Evolutionary conservation across 2,329 filamentous ascomycete species (phyloP), one percentile per base, ranked within the genome.

Genomic region (Verticillium tricorpus): DNA sequence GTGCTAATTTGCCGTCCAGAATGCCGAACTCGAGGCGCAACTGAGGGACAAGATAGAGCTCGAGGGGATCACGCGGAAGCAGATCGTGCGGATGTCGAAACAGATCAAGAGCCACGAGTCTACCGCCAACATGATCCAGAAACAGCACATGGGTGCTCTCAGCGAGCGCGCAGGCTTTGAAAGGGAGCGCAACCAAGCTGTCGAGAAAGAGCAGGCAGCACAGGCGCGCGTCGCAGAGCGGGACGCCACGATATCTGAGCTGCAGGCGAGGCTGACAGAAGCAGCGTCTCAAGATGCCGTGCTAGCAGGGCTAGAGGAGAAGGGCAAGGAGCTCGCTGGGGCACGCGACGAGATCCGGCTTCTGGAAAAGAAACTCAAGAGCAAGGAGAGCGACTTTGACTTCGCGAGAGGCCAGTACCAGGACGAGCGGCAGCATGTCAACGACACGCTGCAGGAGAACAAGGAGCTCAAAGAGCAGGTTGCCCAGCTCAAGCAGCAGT

Each of bases 391-490:
- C 15, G 83, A 87, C 4, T 74, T 81, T 31, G 83, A 86, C 1
- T 91, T 87, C 67, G 75, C 80, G 14, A 81, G 84, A 59, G 77
- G 78, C 4, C 76, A 81, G 11, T 91, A 90, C 67, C 87, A 89
- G 67, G 77, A 82, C 25, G 81, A 83, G 1, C 85, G 84, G 9
- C 78, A 79, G 35, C 71, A 76, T 1, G 80, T 79, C 2, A 74
- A 75, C 15, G 75, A 77, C 17, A 72, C 85, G 2, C 72, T 74
- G 22, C 68, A 73, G 2, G 80, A 85, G 67, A 83, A 82, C 65
- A 71, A 71, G 19, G 73, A 77, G 8, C 76, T 88, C 2, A 75
- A 77, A 59, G 69, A 68, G 11, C 72, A 75, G 31, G 72, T 80
- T 17, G 71, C 73, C 22, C 74, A 78, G 5, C 75, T 85, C 1